A percentile compares a stretch with the other conserved stretches of the same genome.
Evolutionary conservation across 495 filamentous ascomycete species (phyloP).

Genomic region (Penicillium mononematosum): DNA sequence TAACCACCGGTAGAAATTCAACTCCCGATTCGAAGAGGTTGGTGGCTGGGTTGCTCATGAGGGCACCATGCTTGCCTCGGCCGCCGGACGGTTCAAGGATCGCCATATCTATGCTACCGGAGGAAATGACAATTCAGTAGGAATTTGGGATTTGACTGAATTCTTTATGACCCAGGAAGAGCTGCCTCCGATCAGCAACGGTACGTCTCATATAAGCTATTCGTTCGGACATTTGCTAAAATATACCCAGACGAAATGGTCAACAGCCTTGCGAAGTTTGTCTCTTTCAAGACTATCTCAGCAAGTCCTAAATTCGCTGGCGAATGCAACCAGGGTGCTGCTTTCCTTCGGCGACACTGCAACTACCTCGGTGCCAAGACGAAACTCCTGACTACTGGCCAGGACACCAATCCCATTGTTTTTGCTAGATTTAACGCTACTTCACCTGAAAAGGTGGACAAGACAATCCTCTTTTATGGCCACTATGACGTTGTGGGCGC

Average conservation of each 20-base stretch:
- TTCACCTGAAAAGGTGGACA: constrained; percentile 57
- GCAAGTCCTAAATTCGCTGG: constrained; percentile 77
- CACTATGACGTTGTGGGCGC: constrained; percentile 99
- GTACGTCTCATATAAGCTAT: constrained; percentile 29
- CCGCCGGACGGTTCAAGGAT: constrained; percentile 61
- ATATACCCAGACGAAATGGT: constrained; percentile 67
- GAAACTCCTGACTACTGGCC: constrained; percentile 73
- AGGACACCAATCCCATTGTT: constrained; percentile 81
- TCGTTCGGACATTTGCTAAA: constrained; percentile 7
- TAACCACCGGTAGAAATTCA: constrained; percentile 62
- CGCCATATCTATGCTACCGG: constrained; percentile 84
- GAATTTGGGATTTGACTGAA: constrained; percentile 79
- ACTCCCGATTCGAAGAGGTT: constrained; percentile 81
- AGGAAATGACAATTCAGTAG: constrained; percentile 87
- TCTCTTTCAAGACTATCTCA: constrained; percentile 88
- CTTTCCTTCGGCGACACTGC: constrained; percentile 83
- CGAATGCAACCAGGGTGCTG: constrained; percentile 90
- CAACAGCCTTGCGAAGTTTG: constrained; percentile 75
- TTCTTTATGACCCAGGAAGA: constrained; percentile 45
- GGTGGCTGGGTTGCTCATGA: constrained; percentile 82
- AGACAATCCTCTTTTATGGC: constrained; percentile 93
- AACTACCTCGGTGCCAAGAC: constrained; percentile 87
- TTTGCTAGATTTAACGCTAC: constrained; percentile 79
- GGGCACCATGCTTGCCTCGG: constrained; percentile 85
- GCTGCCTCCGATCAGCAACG: constrained; percentile 56